Evolutionary conservation across 805 yeast species (phyloP).

Genomic region (Saccharomyces kudriavzevii): DNA sequence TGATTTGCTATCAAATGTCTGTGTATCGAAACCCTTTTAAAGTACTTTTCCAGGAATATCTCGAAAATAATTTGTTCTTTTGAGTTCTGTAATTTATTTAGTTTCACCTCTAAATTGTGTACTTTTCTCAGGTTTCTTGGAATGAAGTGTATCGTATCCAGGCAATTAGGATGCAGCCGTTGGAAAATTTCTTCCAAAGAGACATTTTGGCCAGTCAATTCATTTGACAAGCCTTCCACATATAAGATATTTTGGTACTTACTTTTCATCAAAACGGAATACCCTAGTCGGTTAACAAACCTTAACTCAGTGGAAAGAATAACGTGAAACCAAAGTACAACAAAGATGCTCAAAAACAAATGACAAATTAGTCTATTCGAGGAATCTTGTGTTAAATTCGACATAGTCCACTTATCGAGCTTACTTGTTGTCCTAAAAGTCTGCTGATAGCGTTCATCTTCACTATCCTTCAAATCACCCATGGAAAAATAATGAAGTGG

Average conservation of each 20-base stretch:
- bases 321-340: conserved; percentile 49
- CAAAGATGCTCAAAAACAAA: conserved; percentile 47
- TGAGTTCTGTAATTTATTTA: conserved; percentile 11
- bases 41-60: conserved; percentile 23
- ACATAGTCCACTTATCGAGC: conserved; percentile 61
- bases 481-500: conserved; percentile 48
- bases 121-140: conserved; percentile 33
- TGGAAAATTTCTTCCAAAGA: conserved; percentile 5
- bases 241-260: conserved; percentile 31
- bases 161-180: conserved; percentile 43
- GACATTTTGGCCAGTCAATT: neutral
- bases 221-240: conserved; percentile 40
- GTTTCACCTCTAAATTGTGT: conserved; percentile 19
- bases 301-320: conserved; percentile 50
- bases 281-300: conserved; percentile 16
- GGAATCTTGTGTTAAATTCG: conserved; percentile 52
- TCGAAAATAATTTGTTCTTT: conserved; percentile 34
- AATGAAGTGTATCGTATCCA: conserved; percentile 54
- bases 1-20: neutral
- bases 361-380: conserved; percentile 51
- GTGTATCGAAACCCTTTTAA: conserved; percentile 9
- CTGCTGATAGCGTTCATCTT: neutral
- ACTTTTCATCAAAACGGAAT: conserved; percentile 24
- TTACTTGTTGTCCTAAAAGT: conserved; percentile 4
- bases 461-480: conserved; percentile 7